Evolutionary conservation across 1,284 basidiomycete species (phyloP), one percentile per base, ranked within the genome.

Genomic region (Cutaneotrichosporon cutaneum): DNA sequence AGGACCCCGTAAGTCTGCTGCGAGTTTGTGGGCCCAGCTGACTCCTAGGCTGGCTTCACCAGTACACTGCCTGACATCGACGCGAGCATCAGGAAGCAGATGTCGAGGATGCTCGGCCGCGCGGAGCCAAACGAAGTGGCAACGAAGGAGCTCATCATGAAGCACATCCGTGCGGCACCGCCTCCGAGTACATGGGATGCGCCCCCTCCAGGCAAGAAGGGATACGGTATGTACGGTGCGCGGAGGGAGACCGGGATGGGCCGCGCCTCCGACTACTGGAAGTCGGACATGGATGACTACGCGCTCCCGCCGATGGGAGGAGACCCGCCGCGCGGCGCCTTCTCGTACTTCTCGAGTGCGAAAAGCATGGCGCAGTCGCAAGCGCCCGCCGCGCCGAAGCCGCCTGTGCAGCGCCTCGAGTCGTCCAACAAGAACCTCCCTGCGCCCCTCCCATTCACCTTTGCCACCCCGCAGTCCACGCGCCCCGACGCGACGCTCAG

Each of bases 191-290:
- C 66, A 18, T 78, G 77, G 77, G 76, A 77, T 52, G 62, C 68
- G 2, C 76, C 76, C 0, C 70, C 74, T 53, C 68, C 71, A 7
- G 68, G 56, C 16, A 36, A n/a, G 22, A 54, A 33, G 35, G 33
- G 22, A 24, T 35, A 47, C 9, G 21, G 44, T 10, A 42, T 33
- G 55, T 45, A 47, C 32, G 55, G 32, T 2, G 16, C 55, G 10
- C 33, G 21, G 65, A 44, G 70, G 67, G 33, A 16, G 22, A 51
- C 30, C 4, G 56, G 71, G 66, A 71, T 74, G 21, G 66, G 73
- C 24, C 69, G 77, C 24, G 76, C 72, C 4, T 69, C 72, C 26
- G 75, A 77, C 51, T 78, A 80, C 65, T 80, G 77, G 77, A 68
- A 71, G 3, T 76, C 73, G 0, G 75, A 76, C 2, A 35, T 56